Base-by-base conservation (phyloP, 768 basidiomycete species). In the Tubosaeta sp. region DNA sequence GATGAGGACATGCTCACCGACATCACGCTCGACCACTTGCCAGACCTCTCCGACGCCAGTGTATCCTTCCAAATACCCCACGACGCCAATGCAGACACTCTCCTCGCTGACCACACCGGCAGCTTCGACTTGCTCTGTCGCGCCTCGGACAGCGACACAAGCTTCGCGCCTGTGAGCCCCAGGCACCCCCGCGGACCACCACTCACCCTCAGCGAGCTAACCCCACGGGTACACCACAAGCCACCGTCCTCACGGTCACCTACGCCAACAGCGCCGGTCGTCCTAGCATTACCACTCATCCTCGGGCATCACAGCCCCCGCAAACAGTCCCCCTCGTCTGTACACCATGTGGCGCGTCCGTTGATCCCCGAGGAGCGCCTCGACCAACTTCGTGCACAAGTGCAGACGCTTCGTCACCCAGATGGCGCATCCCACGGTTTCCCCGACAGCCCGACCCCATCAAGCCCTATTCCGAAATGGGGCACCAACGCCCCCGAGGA, bases 11-110 rank as follows among this genome's bases (percentile, higher is more conserved):
- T 59, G 56, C 60, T 67, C 18, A 64, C 66, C 35, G 71, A 73
- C 65, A 64, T 79, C 19, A 84, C 79, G 49, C 64, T 76, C 43
- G 73, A 77, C 59, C 77, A 81, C 63, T 59, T 82, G 24, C 81
- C 81, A 35, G 80, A 84, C 54, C 60, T 75, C 45, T 81, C 83
- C 4, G 66, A 68, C 8, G 59, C 67, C 6, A 69, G 67, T 34
- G 62, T 64, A 7, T 76, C 73, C 14, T 78, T 81, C 56, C 74
- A 82, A 56, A 74, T 84, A 24, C 74, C 86, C 8, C 70, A 73
- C 40, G 56, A 52, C 9, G 22, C 57, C 19, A 46, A 64, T 36
- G 63, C 66, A 42, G 69, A 71, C 24, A 51, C 71, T 13, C 64
- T 76, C 12, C 62, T 75, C 16, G 71, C 59, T 19, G 77, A 83